Conservation (phyloP, 225 moss, liverwort and hornwort genomes). For the Pseudoscleropodium purum region DNA sequence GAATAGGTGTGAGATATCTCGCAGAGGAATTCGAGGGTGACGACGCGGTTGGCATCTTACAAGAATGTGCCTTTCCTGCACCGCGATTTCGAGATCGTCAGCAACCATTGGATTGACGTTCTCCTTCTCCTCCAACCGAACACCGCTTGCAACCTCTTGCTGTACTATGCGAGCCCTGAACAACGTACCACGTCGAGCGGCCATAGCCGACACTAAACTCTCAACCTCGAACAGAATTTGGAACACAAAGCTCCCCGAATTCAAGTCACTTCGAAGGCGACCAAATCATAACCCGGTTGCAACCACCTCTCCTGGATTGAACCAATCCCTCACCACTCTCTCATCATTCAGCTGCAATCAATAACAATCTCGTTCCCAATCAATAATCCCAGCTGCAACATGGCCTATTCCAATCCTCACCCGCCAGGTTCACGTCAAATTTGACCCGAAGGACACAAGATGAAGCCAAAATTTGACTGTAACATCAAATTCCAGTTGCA, state of each 20-base stretch:
- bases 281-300: background rate
- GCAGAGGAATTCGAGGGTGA: slow-evolving; percentile 22
- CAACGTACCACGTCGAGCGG: background rate
- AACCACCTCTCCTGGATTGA: background rate
- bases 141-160: background rate
- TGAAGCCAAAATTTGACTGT: background rate
- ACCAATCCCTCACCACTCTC: background rate
- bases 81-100: background rate
- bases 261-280: background rate
- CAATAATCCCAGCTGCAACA: background rate
- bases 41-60: slow-evolving; percentile 20
- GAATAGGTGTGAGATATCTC: slow-evolving; percentile 27
- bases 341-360: background rate
- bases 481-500: background rate
- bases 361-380: background rate
- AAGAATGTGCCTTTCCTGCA: background rate
- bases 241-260: background rate
- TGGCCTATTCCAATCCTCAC: background rate
- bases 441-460: background rate
- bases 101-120: slow-evolving; percentile 9
- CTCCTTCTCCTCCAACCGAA: slow-evolving; percentile 4
- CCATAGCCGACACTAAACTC: background rate
- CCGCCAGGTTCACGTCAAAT: background rate
- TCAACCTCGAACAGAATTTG: background rate
- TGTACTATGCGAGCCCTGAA: background rate